Percentiles rank a stretch among this genome's conserved stretches.
Evolutionary conservation across 805 yeast species (phyloP).

Genomic region (Nakazawaea wickerhamii): DNA sequence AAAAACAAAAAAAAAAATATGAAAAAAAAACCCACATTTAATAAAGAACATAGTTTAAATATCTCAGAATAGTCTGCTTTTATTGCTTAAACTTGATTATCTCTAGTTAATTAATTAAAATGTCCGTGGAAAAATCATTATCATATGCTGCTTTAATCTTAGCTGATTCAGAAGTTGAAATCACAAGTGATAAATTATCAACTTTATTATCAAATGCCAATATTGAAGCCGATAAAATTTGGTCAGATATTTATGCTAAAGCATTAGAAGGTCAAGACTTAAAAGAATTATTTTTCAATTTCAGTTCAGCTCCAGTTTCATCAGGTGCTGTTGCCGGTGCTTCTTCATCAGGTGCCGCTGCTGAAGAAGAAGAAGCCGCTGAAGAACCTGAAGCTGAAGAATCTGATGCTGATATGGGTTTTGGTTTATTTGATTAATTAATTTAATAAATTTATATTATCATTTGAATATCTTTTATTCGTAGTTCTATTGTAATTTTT

Average conservation of each 20-base stretch:
- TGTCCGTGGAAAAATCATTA: conserved; percentile 88
- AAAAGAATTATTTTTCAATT: conserved; percentile 59
- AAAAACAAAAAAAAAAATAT: background rate
- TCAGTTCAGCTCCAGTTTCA: conserved; percentile 45
- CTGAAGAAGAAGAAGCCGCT: conserved; percentile 50
- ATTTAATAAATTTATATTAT: background rate
- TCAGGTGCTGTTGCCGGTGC: conserved; percentile 44
- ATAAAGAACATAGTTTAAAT: background rate
- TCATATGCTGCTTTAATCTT: conserved; percentile 97
- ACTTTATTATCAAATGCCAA: conserved; percentile 73
- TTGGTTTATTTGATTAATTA: conserved; percentile 79
- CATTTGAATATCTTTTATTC: background rate
- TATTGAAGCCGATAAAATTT: conserved; percentile 68
- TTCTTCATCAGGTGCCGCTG: conserved; percentile 41
- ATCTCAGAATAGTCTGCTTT: conserved; percentile 33
- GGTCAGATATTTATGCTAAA: conserved; percentile 80
- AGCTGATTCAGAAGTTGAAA: conserved; percentile 94
- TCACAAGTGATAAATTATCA: conserved; percentile 76
- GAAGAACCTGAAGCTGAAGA: conserved; percentile 57
- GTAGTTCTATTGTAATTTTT: background rate
- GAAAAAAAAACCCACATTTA: background rate
- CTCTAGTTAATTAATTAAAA: conserved; percentile 27
- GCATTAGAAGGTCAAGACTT: conserved; percentile 78
- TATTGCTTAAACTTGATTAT: conserved; percentile 38
- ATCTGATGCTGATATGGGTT: conserved; percentile 83